phyloP scores from a whole-genome alignment of 225 moss, liverwort and hornwort species.

The Physcomitrellopsis africana region DNA sequence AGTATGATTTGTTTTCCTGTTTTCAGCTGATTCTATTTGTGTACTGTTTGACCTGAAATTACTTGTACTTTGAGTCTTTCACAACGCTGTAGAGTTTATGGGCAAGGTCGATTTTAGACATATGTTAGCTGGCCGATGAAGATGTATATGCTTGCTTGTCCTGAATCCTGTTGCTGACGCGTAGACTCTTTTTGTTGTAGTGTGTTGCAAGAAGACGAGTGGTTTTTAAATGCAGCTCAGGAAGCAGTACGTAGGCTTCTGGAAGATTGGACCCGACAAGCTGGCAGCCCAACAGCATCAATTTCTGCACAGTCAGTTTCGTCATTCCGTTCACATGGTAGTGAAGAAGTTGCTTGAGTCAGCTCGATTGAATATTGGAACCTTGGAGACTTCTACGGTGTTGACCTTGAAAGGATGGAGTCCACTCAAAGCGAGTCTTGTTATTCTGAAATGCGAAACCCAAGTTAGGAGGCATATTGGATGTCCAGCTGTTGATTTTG shows the following conservation, averaged over 20 bases:
- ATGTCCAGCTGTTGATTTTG: constrained; percentile 1
- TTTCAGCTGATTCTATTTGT: not conserved
- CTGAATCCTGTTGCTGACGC: no score
- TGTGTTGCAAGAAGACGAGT: constrained; percentile 70
- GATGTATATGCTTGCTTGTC: no score
- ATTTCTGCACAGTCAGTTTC: constrained; percentile 78
- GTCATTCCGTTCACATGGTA: constrained; percentile 61
- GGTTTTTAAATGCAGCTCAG: constrained; percentile 65
- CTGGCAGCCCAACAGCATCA: constrained; percentile 75
- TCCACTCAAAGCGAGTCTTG: constrained; percentile 12
- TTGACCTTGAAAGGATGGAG: not conserved
- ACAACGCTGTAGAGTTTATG: no score
- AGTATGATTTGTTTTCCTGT: not conserved
- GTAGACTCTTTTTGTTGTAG: not conserved
- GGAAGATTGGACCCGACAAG: constrained; percentile 51
- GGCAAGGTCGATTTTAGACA: no score
- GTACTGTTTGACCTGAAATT: not conserved
- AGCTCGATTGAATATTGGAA: not conserved
- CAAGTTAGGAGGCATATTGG: constrained; percentile 10
- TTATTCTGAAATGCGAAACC: constrained; percentile 8
- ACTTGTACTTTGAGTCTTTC: no score
- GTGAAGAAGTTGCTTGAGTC: constrained; percentile 32
- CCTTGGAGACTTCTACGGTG: not conserved
- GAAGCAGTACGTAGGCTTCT: constrained; percentile 59
- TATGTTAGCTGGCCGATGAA: no score